phyloP scores from a whole-genome alignment of 345 rosid species.

The Rubroshorea leprosula region DNA sequence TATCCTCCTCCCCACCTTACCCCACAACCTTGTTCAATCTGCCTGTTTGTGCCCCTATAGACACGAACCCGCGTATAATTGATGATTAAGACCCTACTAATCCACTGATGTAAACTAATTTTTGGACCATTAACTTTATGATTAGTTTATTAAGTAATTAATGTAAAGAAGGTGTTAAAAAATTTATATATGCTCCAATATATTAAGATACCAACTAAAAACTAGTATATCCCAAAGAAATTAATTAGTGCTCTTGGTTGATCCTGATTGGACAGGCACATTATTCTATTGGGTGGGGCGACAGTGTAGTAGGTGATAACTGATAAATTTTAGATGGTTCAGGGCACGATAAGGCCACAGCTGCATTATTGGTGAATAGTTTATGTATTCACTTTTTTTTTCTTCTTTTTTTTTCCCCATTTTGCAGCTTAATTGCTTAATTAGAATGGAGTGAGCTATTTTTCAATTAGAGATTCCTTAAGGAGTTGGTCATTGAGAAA shows the following conservation, averaged over 20 bases:
- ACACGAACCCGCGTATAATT: neutral
- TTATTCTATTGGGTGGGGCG: no score
- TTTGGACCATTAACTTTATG: slow-evolving; percentile 7
- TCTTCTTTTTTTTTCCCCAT: no score
- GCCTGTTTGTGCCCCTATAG: neutral
- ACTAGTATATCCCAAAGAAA: no score
- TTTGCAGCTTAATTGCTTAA: no score
- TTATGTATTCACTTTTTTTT: no score
- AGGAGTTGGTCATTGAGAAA: neutral
- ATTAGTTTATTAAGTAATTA: no score
- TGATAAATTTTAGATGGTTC: no score
- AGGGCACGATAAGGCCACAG: no score
- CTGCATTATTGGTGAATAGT: slow-evolving; percentile 7
- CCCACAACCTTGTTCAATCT: neutral
- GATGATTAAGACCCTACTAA: slow-evolving; percentile 7
- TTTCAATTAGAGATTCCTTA: slow-evolving; percentile 6
- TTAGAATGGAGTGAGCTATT: neutral
- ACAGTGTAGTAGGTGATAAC: neutral
- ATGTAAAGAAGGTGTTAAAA: no score
- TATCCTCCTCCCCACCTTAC: neutral
- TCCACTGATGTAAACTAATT: slow-evolving; percentile 3
- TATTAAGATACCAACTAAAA: no score
- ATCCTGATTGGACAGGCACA: neutral
- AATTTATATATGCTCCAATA: no score
- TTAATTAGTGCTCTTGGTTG: no score